Evolutionary conservation across 148 eudicot species (phyloP).

Genomic region (Chenopodium album): DNA sequence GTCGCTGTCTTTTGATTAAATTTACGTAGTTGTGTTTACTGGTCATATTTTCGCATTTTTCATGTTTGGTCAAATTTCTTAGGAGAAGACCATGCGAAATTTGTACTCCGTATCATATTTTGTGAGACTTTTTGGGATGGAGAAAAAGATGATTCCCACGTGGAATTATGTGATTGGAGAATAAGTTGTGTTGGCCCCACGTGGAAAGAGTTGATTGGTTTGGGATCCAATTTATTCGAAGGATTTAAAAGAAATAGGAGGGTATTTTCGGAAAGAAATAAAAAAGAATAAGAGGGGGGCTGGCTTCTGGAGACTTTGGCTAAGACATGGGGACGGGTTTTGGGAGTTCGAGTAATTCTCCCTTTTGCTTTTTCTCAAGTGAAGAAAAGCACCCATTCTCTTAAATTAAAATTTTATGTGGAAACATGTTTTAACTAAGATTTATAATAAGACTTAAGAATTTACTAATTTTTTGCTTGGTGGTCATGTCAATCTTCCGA

Average conservation of each 20-base stretch:
- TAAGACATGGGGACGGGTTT: not conserved
- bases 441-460: too few species aligned
- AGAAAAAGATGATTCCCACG: constrained; percentile 1
- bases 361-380: not conserved
- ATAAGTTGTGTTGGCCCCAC: not conserved
- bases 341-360: not conserved
- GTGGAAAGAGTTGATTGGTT: constrained; percentile 1
- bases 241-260: not conserved
- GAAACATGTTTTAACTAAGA: not conserved
- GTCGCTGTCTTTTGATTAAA: constrained; percentile 21
- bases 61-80: constrained; percentile 18
- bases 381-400: not conserved
- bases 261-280: not conserved
- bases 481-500: too few species aligned
- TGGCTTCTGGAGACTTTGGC: constrained; percentile 21
- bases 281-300: not conserved
- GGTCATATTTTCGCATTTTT: constrained; percentile 34
- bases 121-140: constrained; percentile 15
- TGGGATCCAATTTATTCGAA: constrained; percentile 8
- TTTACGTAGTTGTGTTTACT: constrained; percentile 8
- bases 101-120: constrained; percentile 6
- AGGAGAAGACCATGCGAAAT: constrained; percentile 10
- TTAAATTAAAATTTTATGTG: not conserved
- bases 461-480: too few species aligned
- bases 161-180: constrained; percentile 2